Percentiles rank a stretch among this genome's conserved stretches.
Conservation (phyloP, 1,139 yeast species). For the Debaryomycetaceae sp. region DNA sequence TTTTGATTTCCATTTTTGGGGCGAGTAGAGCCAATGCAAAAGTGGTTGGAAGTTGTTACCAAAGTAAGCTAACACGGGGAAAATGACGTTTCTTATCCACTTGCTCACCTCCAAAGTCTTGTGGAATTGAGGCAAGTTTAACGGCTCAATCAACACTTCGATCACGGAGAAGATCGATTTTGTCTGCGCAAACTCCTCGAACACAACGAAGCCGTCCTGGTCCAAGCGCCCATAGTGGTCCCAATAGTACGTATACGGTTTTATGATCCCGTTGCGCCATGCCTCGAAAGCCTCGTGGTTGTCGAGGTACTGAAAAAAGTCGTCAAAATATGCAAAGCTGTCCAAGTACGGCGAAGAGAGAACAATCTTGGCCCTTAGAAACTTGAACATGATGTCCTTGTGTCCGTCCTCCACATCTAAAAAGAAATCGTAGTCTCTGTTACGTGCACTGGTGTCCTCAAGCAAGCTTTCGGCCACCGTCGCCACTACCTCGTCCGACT, state of each 20-base stretch:
- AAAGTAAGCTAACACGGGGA: conserved; percentile 25
- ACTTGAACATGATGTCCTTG: conserved; percentile 14
- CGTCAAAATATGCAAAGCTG: conserved; percentile 10
- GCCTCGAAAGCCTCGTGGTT: conserved; percentile 15
- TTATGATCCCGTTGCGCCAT: conserved; percentile 29
- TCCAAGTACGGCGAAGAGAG: conserved; percentile 18
- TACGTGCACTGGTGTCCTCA: conserved; percentile 1
- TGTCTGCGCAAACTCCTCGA: conserved; percentile 12
- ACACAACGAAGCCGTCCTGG: conserved; percentile 13
- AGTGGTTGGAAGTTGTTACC: conserved; percentile 22
- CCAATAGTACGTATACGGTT: conserved; percentile 32
- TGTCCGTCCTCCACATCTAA: conserved; percentile 1
- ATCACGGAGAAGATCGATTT: neutral
- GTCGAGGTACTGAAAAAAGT: conserved; percentile 12
- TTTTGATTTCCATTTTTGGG: conserved; percentile 3
- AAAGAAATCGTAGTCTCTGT: conserved; percentile 3
- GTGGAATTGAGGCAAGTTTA: conserved; percentile 10
- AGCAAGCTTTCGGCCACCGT: conserved; percentile 17
- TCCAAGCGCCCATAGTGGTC: conserved; percentile 18
- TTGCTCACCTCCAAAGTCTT: conserved; percentile 13
- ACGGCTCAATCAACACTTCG: conserved; percentile 21
- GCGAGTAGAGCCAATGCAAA: conserved; percentile 23
- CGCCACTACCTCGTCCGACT: conserved; percentile 3
- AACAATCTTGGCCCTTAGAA: conserved; percentile 22
- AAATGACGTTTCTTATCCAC: conserved; percentile 29